Evolutionary conservation across 495 filamentous ascomycete genomes (phyloP).

Genomic region (Amphirosellinia nigrospora): DNA sequence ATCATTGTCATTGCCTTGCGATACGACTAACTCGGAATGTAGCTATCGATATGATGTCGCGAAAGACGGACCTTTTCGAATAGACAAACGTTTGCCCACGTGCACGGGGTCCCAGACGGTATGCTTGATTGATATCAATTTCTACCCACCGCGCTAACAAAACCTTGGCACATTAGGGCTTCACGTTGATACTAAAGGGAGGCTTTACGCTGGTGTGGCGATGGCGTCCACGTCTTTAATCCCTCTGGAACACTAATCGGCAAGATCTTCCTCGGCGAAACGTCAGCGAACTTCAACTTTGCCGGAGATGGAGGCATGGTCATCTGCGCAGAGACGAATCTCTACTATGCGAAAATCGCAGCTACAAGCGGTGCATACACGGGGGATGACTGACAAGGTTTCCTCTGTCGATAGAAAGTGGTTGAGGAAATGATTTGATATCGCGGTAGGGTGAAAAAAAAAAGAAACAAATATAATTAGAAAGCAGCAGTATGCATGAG

Average conservation of each 20-base stretch:
- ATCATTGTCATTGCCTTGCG: too few relatives aligned
- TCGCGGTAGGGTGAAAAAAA: not conserved
- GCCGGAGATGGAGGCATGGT: conserved; percentile 60
- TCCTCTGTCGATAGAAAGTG: not conserved
- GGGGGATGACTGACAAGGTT: not conserved
- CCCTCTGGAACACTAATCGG: conserved; percentile 63
- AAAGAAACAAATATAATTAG: not conserved
- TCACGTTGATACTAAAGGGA: conserved; percentile 63
- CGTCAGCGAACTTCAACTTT: conserved; percentile 63
- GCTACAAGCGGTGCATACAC: conserved; percentile 46
- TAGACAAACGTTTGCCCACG: conserved; percentile 64
- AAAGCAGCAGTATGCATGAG: not conserved
- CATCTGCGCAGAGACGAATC: conserved; percentile 54
- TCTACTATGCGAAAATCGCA: conserved; percentile 56
- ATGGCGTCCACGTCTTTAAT: conserved; percentile 68
- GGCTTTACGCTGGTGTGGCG: conserved; percentile 67
- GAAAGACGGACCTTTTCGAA: conserved; percentile 48
- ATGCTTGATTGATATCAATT: conserved; percentile 17
- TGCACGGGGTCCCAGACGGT: conserved; percentile 64
- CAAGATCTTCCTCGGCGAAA: conserved; percentile 57
- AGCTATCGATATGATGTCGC: conserved; percentile 51
- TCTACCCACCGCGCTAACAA: not conserved
- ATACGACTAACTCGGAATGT: conserved; percentile 6
- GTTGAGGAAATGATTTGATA: not conserved
- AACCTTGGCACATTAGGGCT: conserved; percentile 40